Base-by-base conservation (phyloP, 805 yeast species). In the Danielozyma ontarioensis region DNA sequence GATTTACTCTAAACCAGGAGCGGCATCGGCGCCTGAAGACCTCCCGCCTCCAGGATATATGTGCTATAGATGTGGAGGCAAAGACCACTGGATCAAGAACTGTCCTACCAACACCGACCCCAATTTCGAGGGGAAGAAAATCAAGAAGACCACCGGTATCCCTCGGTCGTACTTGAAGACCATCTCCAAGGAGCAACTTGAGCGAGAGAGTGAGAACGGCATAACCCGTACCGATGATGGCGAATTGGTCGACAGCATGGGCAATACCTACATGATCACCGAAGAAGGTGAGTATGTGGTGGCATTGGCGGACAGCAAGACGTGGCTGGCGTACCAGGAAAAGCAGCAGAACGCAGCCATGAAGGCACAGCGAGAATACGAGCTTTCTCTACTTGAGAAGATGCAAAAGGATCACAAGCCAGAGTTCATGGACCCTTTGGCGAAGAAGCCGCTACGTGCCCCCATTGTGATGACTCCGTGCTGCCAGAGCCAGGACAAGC, bases 51-150 rank as follows among this genome's bases (percentile, higher is more conserved):
- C 96, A 5, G 95, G 95, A 1, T 93, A 93, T 50, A 83, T 90
- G 54, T 93, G 99, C 57, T 90, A 93, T 56, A 72, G 96, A 53
- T 93, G 99, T 65, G 97, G 97, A 31, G 86, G 84, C 18, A 93
- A 87, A 36, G 75, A 74, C 39, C 99, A 93, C 57, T 90, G 95
- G 88, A 90, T 93, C 39, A 84, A 83, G 52, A 86, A 88, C 48
- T 93, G 99, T 66, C 98, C 99, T 0, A 86, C 95, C 3, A 83
- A 85, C 50, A 78, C 76, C 28, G 97, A 90, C 59, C 96, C 96
- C 2, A 84, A 78, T 47, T 88, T 88, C 72, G 97, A 90, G 53
- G 95, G 95, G 13, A 86, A 85, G 51, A 72, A 94, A 40, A 83
- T 93, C 31, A 83, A 85, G 48, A 74, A 95, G 47, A 89, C 97